phyloP scores from a whole-genome alignment of 345 rosid genomes.

The Eucalyptus grandis region DNA sequence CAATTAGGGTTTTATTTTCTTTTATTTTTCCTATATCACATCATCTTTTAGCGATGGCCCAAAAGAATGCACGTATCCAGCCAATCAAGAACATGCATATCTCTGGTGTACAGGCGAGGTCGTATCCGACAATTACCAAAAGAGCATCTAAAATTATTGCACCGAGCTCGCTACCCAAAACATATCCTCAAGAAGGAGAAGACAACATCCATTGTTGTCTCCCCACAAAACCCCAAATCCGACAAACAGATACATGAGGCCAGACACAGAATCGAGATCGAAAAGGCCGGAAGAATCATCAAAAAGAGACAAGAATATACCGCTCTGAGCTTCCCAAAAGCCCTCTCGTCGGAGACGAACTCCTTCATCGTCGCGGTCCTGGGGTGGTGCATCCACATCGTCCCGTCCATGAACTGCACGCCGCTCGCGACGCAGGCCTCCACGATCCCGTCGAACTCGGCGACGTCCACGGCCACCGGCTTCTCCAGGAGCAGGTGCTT shows the following conservation, averaged over 20 bases:
- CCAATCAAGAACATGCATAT: background rate
- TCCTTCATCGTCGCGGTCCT: constrained; percentile 40
- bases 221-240: background rate
- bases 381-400: constrained; percentile 85
- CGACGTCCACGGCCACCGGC: constrained; percentile 49
- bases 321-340: constrained; percentile 46
- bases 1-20: background rate
- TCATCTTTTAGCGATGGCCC: background rate
- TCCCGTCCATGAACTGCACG: constrained; percentile 82
- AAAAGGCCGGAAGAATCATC: background rate
- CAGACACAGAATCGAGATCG: background rate
- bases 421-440: constrained; percentile 54
- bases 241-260: background rate
- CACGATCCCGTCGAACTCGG: constrained; percentile 47
- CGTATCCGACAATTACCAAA: background rate
- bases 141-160: background rate
- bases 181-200: background rate
- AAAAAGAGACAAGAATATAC: constrained; percentile 7
- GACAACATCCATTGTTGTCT: background rate
- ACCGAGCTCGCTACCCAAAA: background rate
- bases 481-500: constrained; percentile 78
- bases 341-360: constrained; percentile 27
- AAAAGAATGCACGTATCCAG: background rate
- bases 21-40: background rate
- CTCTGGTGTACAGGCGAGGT: background rate